Percentiles rank a stretch among this genome's conserved stretches.
phyloP scores from a whole-genome alignment of 768 basidiomycete genomes.

The Leccinum variicolor region DNA sequence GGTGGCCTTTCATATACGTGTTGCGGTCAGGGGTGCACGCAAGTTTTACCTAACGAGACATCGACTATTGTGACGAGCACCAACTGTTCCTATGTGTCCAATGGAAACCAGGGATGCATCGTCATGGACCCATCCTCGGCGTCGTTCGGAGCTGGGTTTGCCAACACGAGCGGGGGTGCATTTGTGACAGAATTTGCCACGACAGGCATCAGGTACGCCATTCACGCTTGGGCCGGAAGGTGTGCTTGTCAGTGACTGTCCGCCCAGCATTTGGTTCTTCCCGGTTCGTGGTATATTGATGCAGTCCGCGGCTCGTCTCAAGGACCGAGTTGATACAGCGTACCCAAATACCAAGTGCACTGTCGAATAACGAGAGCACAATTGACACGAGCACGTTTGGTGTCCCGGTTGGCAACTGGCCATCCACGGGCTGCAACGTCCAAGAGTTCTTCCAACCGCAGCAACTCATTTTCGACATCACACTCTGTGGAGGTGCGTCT shows the following conservation, averaged over 20 bases:
- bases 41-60: slow-evolving; percentile 45
- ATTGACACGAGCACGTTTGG: slow-evolving; percentile 59
- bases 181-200: slow-evolving; percentile 72
- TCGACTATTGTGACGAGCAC: slow-evolving; percentile 53
- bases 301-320: background rate
- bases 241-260: background rate
- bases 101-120: slow-evolving; percentile 63
- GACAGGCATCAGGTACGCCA: slow-evolving; percentile 58
- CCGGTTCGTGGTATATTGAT: slow-evolving; percentile 13
- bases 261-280: slow-evolving; percentile 31
- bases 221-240: background rate
- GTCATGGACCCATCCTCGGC: slow-evolving; percentile 49
- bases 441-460: slow-evolving; percentile 57
- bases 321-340: slow-evolving; percentile 16
- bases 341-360: slow-evolving; percentile 42
- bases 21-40: slow-evolving; percentile 45
- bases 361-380: slow-evolving; percentile 48
- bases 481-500: slow-evolving; percentile 58
- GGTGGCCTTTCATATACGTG: background rate
- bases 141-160: slow-evolving; percentile 68
- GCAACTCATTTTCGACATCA: slow-evolving; percentile 70
- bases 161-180: slow-evolving; percentile 63
- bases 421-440: slow-evolving; percentile 51
- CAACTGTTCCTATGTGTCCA: slow-evolving; percentile 55
- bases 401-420: slow-evolving; percentile 68